Evolutionary conservation across 2,329 filamentous ascomycete species (phyloP), one percentile per base, ranked within the genome.

Genomic region (Talaromyces funiculosus): DNA sequence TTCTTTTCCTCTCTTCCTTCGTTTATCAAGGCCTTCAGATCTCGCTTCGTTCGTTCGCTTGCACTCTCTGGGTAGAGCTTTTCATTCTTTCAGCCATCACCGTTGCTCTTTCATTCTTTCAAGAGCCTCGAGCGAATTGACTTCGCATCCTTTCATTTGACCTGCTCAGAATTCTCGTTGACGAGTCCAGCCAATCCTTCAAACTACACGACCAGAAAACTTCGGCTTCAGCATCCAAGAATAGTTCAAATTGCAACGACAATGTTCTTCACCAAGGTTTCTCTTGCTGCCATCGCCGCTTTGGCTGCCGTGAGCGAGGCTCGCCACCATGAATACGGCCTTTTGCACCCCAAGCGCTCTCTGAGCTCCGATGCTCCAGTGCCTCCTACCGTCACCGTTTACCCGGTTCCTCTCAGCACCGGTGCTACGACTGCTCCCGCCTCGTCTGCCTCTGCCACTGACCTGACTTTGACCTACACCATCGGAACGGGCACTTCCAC

Each of bases 391-490:
- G 65, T 66, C 60, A 65, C 67, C 31, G 62, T 67, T 35, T 63
- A 69, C 47, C 53, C 64, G 29, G 58, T 55, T 29, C 57, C 57
- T 53, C 62, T 68, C 37, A 64, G 64, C 59, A 70, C 69, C 38
- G 66, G 64, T n/a, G 61, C 57, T 49, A 62, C 64, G 3, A 58
- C 56, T 53, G 54, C 61, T 20, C 45, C 42, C 14, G 31, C 51
- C n/a, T 51, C 61, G 33, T 57, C 63, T 35, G 59, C 42, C 24
- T 49, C 60, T 33, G 47, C 56, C 3, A 43, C 59, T 22, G 70
- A 69, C 60, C 45, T 73, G 61, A 73, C 69, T 33, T 40, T 77
- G 43, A 76, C 75, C 53, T 77, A 77, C 69, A 77, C 75, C n/a
- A 57, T 74, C 33, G 72, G 72, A 37, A 64, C 71, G 47, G 74